Evolutionary conservation across 2,329 filamentous ascomycete genomes (phyloP), one percentile per base, ranked within the genome.

Genomic region (Mollisia scopiformis): DNA sequence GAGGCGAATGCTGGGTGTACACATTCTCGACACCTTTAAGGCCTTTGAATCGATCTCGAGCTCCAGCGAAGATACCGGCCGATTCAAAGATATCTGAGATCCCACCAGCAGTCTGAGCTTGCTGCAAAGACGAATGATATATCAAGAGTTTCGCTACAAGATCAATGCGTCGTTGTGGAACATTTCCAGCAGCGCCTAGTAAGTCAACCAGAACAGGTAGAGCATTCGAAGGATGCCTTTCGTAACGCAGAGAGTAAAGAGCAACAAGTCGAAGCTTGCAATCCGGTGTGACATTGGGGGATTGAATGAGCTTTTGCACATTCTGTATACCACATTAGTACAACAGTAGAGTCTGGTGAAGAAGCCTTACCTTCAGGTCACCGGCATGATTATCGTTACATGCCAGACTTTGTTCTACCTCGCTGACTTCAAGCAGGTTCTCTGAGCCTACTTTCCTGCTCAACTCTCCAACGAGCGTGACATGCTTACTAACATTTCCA

Each of bases 21-120:
- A 99, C 95, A 70, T 99, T 99, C 75, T 99, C 96, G 1, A 99
- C 95, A 1, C 95, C 95, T 73, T 98, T 97, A 14, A 99, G 82
- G 0, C 95, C 95, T 72, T 96, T 97, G 75, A 99, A 93, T 5
- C 93, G 88, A 71, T 89, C 92, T 39, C 92, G 85, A 11, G 93
- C 93, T 13, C 91, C 91, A 0, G 92, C 91, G 76, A 99, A 97
- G 66, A 99, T 94, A 4, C 92, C 94, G 0, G 89, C 86, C 0
- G 92, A 90, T 71, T 98, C 93, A 70, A 99, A 98, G 6, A 98
- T 86, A 67, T 98, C 94, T 0, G 92, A 88, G 59, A 97, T 92
- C 5, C 92, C 92, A 10, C 89, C 86, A 2, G 86, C 85, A n/a
- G 87, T 82, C 23, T 90, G 88, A 5, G 89, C 87, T 8, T 90